Base-by-base conservation (phyloP, 208 protist genomes). In the Leishmania gerbilli region DNA sequence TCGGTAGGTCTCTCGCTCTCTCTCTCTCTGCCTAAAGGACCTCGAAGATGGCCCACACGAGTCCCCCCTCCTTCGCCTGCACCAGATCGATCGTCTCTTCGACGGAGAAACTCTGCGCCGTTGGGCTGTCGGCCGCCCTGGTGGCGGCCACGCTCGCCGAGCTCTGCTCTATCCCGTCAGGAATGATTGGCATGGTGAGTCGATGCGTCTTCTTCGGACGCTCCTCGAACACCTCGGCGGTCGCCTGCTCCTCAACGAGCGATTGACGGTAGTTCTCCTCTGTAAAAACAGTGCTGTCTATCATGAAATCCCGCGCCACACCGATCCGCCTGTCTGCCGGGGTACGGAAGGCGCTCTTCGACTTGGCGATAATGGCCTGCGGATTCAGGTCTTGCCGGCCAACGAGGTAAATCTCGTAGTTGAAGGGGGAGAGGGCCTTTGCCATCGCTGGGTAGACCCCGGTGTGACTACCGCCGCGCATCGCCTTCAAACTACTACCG, bases 1-100 rank as follows among this genome's bases (percentile, higher is more conserved):
- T 17, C 40, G 3, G 34, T 45, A 62, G 56, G 19, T 2, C 3
- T 4, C 21, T 40, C 69, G 0, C 4, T 5, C 21, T 56, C 69
- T 53, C 45, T 9, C 42, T 45, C 42, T 71, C 51, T 42, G 4
- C 9, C 45, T 89, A 92, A 3, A 71, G 71, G 9, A 91, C 90
- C 68, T 94, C 87, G 84, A 96, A 96, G 67, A 96, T 88, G 67
- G 85, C 90, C 91, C 93, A 96, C 60, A 94, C 84, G 47, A 96
- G 84, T 69, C 91, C 91, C 24, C 91, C 91, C 37, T 93, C 84
- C 3, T 87, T 74, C 13, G 69, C 80, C 79, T 92, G 83, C 77
- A 96, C 87, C 3, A 96, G 80, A 0, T 87, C 81, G 6, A 95
- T 71, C 37, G 93, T 96, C 69, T 96, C 93, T 8, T 81, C 45